Conservation (phyloP, 2,329 filamentous ascomycete genomes). For the Pleomassaria siparia region DNA sequence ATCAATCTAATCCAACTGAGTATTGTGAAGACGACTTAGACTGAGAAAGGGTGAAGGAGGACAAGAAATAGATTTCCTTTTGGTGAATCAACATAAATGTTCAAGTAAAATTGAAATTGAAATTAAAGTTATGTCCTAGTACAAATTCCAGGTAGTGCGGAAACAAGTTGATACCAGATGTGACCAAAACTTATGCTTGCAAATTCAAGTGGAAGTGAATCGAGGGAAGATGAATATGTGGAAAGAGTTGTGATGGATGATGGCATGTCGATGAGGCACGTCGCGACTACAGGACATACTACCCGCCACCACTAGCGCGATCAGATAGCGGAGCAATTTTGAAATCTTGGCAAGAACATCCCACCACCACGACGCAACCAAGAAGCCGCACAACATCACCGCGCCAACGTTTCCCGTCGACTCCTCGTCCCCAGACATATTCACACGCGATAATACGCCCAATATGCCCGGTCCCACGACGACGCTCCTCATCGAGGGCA, state of each 20-base stretch:
- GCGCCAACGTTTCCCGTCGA: conserved; percentile 6
- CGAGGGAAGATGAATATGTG: too few relatives aligned
- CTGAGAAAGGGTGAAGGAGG: not conserved
- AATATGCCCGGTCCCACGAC: conserved; percentile 63
- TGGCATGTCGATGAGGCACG: too few relatives aligned
- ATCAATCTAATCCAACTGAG: conserved; percentile 23
- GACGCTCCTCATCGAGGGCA: conserved; percentile 79
- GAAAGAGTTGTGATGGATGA: too few relatives aligned
- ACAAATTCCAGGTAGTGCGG: too few relatives aligned
- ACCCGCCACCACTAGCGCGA: not conserved
- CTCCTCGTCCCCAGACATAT: conserved; percentile 22
- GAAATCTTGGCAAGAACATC: conserved; percentile 32
- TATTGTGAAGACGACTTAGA: conserved; percentile 14
- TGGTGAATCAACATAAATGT: too few relatives aligned
- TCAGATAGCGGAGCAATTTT: not conserved
- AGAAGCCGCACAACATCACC: conserved; percentile 27
- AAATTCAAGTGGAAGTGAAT: too few relatives aligned
- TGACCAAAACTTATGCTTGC: too few relatives aligned
- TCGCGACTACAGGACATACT: too few relatives aligned
- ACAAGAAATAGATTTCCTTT: too few relatives aligned
- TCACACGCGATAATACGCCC: conserved; percentile 21
- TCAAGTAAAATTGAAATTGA: too few relatives aligned
- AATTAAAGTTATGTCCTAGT: too few relatives aligned
- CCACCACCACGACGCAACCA: conserved; percentile 25
- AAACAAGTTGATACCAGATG: too few relatives aligned